Conservation (phyloP, 2,329 filamentous ascomycete species). For the Neofusicoccum parvum region DNA sequence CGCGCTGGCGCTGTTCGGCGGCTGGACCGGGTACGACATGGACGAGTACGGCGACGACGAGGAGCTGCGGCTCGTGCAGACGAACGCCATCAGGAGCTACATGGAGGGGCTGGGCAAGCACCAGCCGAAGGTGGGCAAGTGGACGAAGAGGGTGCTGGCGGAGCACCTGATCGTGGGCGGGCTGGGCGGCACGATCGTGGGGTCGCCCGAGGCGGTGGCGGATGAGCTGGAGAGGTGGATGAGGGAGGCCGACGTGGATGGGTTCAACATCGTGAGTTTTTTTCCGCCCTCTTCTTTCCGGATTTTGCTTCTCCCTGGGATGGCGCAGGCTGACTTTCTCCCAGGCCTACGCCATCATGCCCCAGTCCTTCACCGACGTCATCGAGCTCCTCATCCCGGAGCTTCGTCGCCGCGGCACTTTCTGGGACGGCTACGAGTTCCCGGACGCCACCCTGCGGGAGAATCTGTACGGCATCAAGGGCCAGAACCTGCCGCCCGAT, state of each 20-base stretch:
- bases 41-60: slow-evolving; percentile 63
- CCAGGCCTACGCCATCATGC: slow-evolving; percentile 65
- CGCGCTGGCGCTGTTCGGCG: slow-evolving; percentile 70
- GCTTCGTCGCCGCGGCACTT: slow-evolving; percentile 60
- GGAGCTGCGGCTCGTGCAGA: slow-evolving; percentile 48
- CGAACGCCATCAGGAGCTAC: slow-evolving; percentile 18
- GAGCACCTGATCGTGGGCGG: slow-evolving; percentile 70
- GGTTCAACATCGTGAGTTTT: slow-evolving; percentile 68
- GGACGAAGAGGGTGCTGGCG: slow-evolving; percentile 72
- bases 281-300: background rate
- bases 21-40: slow-evolving; percentile 72
- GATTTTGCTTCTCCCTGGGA: no score
- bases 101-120: slow-evolving; percentile 27
- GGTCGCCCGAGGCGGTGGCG: slow-evolving; percentile 65
- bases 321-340: no score
- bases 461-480: slow-evolving; percentile 58
- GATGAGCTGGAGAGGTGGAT: slow-evolving; percentile 71
- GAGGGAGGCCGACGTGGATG: slow-evolving; percentile 69
- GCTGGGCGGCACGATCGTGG: slow-evolving; percentile 65
- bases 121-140: slow-evolving; percentile 52
- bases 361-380: slow-evolving; percentile 68
- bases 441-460: slow-evolving; percentile 63
- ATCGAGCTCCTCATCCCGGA: slow-evolving; percentile 63
- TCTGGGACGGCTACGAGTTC: slow-evolving; percentile 57
- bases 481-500: slow-evolving; percentile 52